Evolutionary conservation across 805 yeast species (phyloP).

Genomic region (Kodamaea fukazawae): DNA sequence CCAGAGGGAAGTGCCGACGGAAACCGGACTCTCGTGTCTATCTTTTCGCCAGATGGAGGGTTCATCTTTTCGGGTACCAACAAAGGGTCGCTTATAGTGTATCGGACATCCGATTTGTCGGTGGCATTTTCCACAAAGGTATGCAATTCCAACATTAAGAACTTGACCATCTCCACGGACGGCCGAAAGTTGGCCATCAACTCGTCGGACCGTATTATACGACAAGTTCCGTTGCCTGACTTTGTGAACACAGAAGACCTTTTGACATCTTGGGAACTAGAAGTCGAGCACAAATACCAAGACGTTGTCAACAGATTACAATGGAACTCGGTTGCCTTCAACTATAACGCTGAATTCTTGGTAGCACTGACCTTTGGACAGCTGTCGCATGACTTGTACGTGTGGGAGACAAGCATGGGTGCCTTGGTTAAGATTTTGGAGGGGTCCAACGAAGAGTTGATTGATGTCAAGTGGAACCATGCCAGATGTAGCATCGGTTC

Average conservation of each 20-base stretch:
- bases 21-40: slow-evolving; percentile 45
- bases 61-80: slow-evolving; percentile 73
- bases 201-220: slow-evolving; percentile 70
- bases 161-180: slow-evolving; percentile 55
- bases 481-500: slow-evolving; percentile 71
- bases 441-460: slow-evolving; percentile 85
- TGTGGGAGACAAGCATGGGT: slow-evolving; percentile 91
- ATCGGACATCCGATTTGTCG: slow-evolving; percentile 27
- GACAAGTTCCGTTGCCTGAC: slow-evolving; percentile 57
- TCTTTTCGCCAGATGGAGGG: slow-evolving; percentile 52
- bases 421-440: slow-evolving; percentile 85
- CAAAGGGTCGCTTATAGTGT: slow-evolving; percentile 72
- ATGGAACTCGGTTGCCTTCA: slow-evolving; percentile 81
- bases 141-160: slow-evolving; percentile 71
- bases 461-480: slow-evolving; percentile 85
- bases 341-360: slow-evolving; percentile 74
- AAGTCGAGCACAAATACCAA: slow-evolving; percentile 77
- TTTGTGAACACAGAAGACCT: slow-evolving; percentile 28
- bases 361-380: slow-evolving; percentile 83
- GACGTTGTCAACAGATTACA: slow-evolving; percentile 85
- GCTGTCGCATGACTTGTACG: slow-evolving; percentile 81
- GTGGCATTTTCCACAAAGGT: slow-evolving; percentile 52
- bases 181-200: slow-evolving; percentile 67
- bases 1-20: neutral
- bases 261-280: slow-evolving; percentile 46